phyloP scores from a whole-genome alignment of 169 alveolate genomes.

The Plasmodium coatneyi region DNA sequence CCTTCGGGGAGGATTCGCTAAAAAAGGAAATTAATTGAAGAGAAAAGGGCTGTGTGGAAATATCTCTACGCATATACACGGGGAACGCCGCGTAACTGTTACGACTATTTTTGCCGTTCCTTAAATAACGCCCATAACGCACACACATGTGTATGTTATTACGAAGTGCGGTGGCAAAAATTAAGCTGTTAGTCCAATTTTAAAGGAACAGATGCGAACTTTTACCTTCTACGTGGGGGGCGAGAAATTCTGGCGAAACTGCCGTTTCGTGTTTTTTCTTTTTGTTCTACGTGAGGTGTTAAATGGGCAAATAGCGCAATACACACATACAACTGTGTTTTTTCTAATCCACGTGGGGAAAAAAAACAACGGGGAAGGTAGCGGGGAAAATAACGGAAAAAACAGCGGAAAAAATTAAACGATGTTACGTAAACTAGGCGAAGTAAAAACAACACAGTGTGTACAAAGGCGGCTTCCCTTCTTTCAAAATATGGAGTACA shows the following conservation, averaged over 20 bases:
- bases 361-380: too few species aligned
- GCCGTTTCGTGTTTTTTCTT: neutral
- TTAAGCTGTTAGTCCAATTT: neutral
- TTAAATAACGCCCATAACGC: neutral
- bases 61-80: neutral
- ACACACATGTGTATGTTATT: neutral
- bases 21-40: conserved; percentile 4
- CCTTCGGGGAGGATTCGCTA: neutral
- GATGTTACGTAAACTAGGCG: neutral
- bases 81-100: neutral
- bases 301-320: conserved; percentile 9
- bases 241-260: neutral
- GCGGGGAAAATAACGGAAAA: neutral
- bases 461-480: conserved; percentile 13
- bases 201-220: neutral
- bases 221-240: conserved; percentile 7
- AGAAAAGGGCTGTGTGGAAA: neutral
- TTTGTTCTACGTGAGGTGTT: conserved; percentile 14
- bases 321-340: conserved; percentile 39
- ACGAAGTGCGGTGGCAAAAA: neutral
- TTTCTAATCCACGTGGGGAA: conserved; percentile 8
- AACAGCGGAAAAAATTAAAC: neutral
- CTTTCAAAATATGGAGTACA: conserved; percentile 6
- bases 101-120: neutral
- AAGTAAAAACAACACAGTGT: neutral